A percentile compares a stretch with the other conserved stretches of the same genome.
Conservation (phyloP, 495 filamentous ascomycete genomes). For the Parathielavia hyrcaniae region DNA sequence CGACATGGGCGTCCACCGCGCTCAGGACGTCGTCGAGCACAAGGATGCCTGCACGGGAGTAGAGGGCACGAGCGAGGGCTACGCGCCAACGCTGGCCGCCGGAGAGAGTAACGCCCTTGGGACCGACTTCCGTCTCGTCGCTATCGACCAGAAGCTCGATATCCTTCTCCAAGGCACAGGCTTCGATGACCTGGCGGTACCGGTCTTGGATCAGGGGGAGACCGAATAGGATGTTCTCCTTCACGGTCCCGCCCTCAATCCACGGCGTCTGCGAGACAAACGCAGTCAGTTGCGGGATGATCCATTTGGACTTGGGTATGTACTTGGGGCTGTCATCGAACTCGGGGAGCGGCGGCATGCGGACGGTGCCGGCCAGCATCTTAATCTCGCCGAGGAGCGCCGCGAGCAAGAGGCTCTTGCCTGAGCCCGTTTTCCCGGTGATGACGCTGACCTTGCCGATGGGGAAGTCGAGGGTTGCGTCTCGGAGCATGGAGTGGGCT, state of each 20-base stretch:
- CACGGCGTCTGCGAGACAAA: conserved; percentile 57
- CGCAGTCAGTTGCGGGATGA: conserved; percentile 52
- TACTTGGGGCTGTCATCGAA: conserved; percentile 24
- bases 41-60: conserved; percentile 57
- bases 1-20: conserved; percentile 52
- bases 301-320: conserved; percentile 49
- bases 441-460: conserved; percentile 52
- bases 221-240: conserved; percentile 55
- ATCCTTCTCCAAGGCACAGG: conserved; percentile 60
- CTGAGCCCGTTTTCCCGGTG: conserved; percentile 51
- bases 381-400: conserved; percentile 54
- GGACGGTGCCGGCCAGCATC: conserved; percentile 39
- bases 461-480: conserved; percentile 55
- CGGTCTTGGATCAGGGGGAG: conserved; percentile 41
- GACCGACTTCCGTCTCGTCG: conserved; percentile 64
- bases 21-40: conserved; percentile 66
- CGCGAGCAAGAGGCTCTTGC: conserved; percentile 53
- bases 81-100: conserved; percentile 67
- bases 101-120: conserved; percentile 62
- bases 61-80: conserved; percentile 63
- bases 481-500: conserved; percentile 34
- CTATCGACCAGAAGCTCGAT: conserved; percentile 58
- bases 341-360: conserved; percentile 36
- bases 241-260: conserved; percentile 50
- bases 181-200: conserved; percentile 53